Evolutionary conservation across 495 filamentous ascomycete genomes (phyloP), one percentile per base, ranked within the genome.

Genomic region (Xylaria venustula): DNA sequence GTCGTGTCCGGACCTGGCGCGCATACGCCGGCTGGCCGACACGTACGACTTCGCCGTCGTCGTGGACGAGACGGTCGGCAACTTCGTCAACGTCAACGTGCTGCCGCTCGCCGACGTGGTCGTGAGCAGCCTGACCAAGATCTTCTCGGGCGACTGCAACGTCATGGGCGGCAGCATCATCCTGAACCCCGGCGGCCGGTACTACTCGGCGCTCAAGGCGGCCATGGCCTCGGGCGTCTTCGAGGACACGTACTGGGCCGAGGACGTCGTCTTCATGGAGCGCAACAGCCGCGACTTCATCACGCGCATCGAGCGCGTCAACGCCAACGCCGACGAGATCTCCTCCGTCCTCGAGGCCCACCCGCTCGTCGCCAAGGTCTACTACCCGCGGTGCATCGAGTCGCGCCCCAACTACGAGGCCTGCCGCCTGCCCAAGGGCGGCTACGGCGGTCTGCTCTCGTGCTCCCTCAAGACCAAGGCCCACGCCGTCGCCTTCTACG

Each of bases 81-180:
- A 93, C 55, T 96, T 97, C 64, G 83, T 96, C 57, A 98, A 98
- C 65, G 88, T 98, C 59, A 89, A 97, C 70, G 90, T 98, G 2
- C 83, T 98, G 2, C 90, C 86, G 1, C 88, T 88, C 69, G 90
- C 91, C 48, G 94, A 98, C 74, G 82, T 97, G 14, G 91, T 96
- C 17, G 93, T 93, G 51, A 94, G 89, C 78, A 96, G 91, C 65
- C 80, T 98, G 54, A 97, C 94, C 3, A 98, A 98, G 74, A 88
- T 97, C 49, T 98, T 98, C 75, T 95, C 91, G 57, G 94, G 94
- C 28, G 93, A 96, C 72, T 91, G 90, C 72, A 98, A 98, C 74
- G 94, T 98, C 53, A 97, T 98, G 94, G 94, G 92, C 63, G 94
- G 94, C 55, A 88, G 91, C 70, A 81, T 86, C 9, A 87, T 97